Evolutionary conservation across 768 basidiomycete species (phyloP).

Genomic region (Suillus placidus): DNA sequence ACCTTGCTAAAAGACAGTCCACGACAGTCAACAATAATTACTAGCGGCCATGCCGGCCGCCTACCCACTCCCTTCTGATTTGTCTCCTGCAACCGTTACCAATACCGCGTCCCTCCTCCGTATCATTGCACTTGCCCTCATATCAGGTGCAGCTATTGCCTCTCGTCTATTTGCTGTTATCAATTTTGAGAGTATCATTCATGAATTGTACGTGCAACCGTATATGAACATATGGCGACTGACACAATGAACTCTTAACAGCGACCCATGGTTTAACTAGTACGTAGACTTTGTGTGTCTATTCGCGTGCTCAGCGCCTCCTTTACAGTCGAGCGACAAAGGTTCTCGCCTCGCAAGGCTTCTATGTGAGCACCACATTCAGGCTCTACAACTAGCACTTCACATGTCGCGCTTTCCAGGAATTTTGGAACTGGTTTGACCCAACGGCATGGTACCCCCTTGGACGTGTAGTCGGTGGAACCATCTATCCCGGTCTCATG

Average conservation of each 20-base stretch:
- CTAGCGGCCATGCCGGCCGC: slow-evolving; percentile 68
- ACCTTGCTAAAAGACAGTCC: slow-evolving; percentile 7
- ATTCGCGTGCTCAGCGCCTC: slow-evolving; percentile 7
- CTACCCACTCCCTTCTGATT: slow-evolving; percentile 69
- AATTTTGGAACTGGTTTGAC: slow-evolving; percentile 99
- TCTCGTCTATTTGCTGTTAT: slow-evolving; percentile 97
- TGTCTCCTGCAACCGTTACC: slow-evolving; percentile 71
- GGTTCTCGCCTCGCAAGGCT: slow-evolving; percentile 89
- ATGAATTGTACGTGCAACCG: slow-evolving; percentile 82
- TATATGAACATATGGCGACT: background rate
- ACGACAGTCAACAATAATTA: slow-evolving; percentile 8
- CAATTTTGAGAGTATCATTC: slow-evolving; percentile 98
- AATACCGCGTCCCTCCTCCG: slow-evolving; percentile 92
- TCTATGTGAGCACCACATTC: slow-evolving; percentile 69
- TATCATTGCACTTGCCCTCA: slow-evolving; percentile 86
- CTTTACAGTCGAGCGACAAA: slow-evolving; percentile 81
- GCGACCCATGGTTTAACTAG: slow-evolving; percentile 99
- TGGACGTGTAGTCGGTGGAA: slow-evolving; percentile 97
- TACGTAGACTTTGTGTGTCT: slow-evolving; percentile 45
- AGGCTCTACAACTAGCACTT: slow-evolving; percentile 2
- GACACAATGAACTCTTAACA: slow-evolving; percentile 31
- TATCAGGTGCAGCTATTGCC: slow-evolving; percentile 92
- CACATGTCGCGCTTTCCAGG: slow-evolving; percentile 49
- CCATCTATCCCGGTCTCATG: slow-evolving; percentile 98
- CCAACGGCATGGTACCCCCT: slow-evolving; percentile 99